Percentiles rank a stretch among this genome's conserved stretches.
phyloP scores from a whole-genome alignment of 1,139 yeast species.

The Yamadazyma conglobata region DNA sequence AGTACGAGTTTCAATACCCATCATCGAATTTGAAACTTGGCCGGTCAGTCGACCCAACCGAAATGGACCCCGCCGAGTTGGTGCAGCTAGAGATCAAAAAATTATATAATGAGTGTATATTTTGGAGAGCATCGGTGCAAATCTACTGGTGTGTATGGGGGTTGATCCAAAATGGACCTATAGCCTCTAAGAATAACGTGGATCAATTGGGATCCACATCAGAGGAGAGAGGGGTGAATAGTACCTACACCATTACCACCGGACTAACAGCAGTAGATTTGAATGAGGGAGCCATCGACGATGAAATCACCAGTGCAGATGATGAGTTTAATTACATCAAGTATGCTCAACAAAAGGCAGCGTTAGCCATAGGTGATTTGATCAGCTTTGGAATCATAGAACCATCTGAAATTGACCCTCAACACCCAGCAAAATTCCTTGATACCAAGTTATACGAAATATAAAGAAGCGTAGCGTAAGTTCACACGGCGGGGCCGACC shows the following conservation, averaged over 20 bases:
- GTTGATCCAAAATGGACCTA: conserved; percentile 65
- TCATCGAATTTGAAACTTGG: conserved; percentile 26
- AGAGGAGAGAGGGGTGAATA: conserved; percentile 31
- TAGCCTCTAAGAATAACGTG: conserved; percentile 15
- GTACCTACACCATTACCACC: conserved; percentile 40
- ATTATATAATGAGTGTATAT: conserved; percentile 60
- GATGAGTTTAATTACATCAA: conserved; percentile 78
- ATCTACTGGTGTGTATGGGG: conserved; percentile 93
- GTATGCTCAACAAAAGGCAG: conserved; percentile 73
- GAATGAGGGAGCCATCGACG: conserved; percentile 27
- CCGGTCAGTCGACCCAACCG: conserved; percentile 15
- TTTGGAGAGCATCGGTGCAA: conserved; percentile 81
- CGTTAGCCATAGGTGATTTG: conserved; percentile 72
- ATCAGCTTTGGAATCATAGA: conserved; percentile 55
- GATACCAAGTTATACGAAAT: conserved; percentile 33
- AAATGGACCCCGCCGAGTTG: conserved; percentile 23
- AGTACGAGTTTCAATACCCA: conserved; percentile 45
- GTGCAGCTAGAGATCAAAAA: conserved; percentile 53
- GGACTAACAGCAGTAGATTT: conserved; percentile 28
- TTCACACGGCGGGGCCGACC: too few relatives aligned
- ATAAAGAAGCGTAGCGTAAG: too few relatives aligned
- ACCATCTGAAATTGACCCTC: conserved; percentile 27
- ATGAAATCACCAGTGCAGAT: conserved; percentile 42
- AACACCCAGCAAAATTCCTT: conserved; percentile 34
- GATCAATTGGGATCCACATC: conserved; percentile 15